Evolutionary conservation across 2,329 filamentous ascomycete genomes (phyloP), one percentile per base, ranked within the genome.

Genomic region (Diplocarpon rosae): DNA sequence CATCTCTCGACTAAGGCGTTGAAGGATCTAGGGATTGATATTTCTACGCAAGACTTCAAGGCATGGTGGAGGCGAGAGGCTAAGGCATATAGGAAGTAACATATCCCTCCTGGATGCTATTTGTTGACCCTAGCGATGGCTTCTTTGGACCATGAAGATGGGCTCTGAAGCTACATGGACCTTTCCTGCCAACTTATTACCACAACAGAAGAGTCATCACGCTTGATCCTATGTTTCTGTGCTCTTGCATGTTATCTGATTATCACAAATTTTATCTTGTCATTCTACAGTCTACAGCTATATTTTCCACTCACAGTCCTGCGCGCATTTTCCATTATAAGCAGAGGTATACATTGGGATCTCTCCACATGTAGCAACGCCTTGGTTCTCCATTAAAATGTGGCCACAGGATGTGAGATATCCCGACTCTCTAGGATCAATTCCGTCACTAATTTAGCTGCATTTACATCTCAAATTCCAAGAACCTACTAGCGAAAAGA

Each of bases 1-100:
- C 87, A 95, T 63, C 68, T 95, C 37, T 88, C 85, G 56, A 95
- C 84, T 8, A 76, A 75, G 63, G 76, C 70, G 32, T 65, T 95
- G 52, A 76, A 76, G 61, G 77, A 85, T 12, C 60, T 94, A 49
- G 85, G 78, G 0, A 84, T 95, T 51, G 73, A 84, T 58, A 76
- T 90, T 45, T 69, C 73, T 37, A 86, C 85, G 0, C 74, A 80
- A 57, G 76, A 88, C 55, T 95, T 95, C 61, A 69, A 69, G 37
- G 79, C 71, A 13, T 95, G 88, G 88, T 95, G 88, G 88, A 71
- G 75, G 57, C 69, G 77, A 49, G 71, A 80, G 56, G 67, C 77
- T 41, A 68, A 69, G 49, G 77, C 77, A 28, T 81, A 76, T 58
- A 56, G 59, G 39, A 59, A 58, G 41, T 61, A 45, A 34, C 20